Conservation (phyloP, 257 asterid genomes). For the Thymus quinquecostatus region DNA sequence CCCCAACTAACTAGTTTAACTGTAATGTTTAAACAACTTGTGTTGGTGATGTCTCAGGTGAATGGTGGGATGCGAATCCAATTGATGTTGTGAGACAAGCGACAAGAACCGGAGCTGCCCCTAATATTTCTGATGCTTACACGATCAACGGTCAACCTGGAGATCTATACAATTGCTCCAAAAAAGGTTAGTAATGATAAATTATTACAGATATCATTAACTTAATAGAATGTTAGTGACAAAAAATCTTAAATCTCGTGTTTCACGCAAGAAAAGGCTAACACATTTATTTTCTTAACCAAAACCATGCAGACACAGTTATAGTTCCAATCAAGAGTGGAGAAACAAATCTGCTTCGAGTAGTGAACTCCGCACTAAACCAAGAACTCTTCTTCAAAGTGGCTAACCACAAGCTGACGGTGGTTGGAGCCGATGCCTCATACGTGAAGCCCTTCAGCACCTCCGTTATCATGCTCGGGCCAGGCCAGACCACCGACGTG, state of each 20-base stretch:
- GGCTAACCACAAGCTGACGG: slow-evolving; percentile 81
- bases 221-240: no score
- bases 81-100: slow-evolving; percentile 78
- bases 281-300: no score
- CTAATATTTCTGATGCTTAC: slow-evolving; percentile 80
- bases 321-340: slow-evolving; percentile 59
- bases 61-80: slow-evolving; percentile 97
- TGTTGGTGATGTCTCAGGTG: slow-evolving; percentile 56
- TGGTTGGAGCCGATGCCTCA: slow-evolving; percentile 90
- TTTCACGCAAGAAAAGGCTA: no score
- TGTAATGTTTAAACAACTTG: background rate
- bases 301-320: slow-evolving; percentile 52
- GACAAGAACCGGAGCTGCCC: slow-evolving; percentile 76
- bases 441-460: slow-evolving; percentile 86
- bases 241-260: no score
- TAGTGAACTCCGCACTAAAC: slow-evolving; percentile 76
- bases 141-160: slow-evolving; percentile 98
- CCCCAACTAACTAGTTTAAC: background rate
- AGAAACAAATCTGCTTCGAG: slow-evolving; percentile 74
- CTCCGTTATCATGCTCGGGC: slow-evolving; percentile 86
- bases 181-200: slow-evolving; percentile 43
- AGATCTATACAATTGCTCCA: slow-evolving; percentile 84
- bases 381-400: slow-evolving; percentile 88
- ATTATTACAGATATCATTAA: no score
- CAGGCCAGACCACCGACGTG: slow-evolving; percentile 94